phyloP scores from a whole-genome alignment of 2,329 filamentous ascomycete species.

The Teratosphaeriaceae sp. region DNA sequence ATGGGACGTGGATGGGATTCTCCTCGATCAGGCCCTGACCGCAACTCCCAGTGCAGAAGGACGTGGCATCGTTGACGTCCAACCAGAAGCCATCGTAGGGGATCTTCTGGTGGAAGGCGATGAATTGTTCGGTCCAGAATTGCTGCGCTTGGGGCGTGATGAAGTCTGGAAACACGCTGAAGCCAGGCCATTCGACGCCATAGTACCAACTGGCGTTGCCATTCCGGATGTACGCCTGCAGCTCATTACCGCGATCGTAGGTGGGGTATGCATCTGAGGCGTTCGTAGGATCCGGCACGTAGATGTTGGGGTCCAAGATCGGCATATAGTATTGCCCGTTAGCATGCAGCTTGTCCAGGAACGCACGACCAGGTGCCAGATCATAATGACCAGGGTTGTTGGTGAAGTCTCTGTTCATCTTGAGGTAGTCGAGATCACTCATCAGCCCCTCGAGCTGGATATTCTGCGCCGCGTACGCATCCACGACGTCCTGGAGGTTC shows the following conservation, averaged over 20 bases:
- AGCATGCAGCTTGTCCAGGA: conserved; percentile 46
- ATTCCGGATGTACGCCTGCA: conserved; percentile 46
- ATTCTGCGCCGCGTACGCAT: conserved; percentile 44
- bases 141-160: conserved; percentile 16
- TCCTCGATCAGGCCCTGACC: conserved; percentile 13
- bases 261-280: conserved; percentile 50
- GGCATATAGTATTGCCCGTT: conserved; percentile 51
- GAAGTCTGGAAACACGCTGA: conserved; percentile 18
- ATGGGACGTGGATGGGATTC: conserved; percentile 21
- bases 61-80: conserved; percentile 19
- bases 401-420: conserved; percentile 50
- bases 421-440: conserved; percentile 46
- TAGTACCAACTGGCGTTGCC: conserved; percentile 43
- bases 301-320: conserved; percentile 56
- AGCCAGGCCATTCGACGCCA: conserved; percentile 18
- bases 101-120: conserved; percentile 11
- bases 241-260: conserved; percentile 45
- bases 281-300: conserved; percentile 63
- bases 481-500: conserved; percentile 51
- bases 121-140: conserved; percentile 19
- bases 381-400: conserved; percentile 51
- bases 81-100: conserved; percentile 24
- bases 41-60: conserved; percentile 21
- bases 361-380: conserved; percentile 46
- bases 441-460: conserved; percentile 37